These are phyloP conservation scores for Fomitopsis schrenkii DNA, from an alignment of 1,284 basidiomycete genomes.

Conservation along the genomic window DNA sequence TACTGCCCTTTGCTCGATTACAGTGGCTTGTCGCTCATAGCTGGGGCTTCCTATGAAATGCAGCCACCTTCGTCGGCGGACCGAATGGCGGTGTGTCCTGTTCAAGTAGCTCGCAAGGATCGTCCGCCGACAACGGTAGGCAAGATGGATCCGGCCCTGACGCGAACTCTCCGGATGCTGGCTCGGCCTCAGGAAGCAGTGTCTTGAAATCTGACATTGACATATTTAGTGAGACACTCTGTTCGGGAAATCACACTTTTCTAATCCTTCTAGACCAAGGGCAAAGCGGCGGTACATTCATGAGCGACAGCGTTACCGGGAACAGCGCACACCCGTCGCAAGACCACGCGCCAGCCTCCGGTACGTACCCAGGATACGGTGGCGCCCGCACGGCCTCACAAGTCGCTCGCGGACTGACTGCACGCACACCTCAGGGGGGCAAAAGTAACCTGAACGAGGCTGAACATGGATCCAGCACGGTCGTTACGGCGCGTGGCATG, in stretches of 20 bases:
- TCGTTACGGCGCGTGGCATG: neutral
- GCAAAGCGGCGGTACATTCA: neutral
- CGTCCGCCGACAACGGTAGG: constrained; percentile 3
- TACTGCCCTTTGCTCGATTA: neutral
- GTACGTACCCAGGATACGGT: neutral
- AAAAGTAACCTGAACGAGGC: neutral
- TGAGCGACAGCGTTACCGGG: neutral
- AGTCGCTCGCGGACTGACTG: neutral
- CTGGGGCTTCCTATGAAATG: neutral
- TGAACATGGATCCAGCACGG: neutral
- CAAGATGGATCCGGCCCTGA: constrained; percentile 2
- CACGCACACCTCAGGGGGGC: neutral
- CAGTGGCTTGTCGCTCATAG: neutral
- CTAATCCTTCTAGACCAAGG: neutral
- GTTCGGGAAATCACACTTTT: neutral
- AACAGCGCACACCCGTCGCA: neutral
- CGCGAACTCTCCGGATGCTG: constrained; percentile 5
- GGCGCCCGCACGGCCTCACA: neutral
- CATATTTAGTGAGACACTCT: neutral
- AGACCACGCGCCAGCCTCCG: neutral
- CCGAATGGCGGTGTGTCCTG: constrained; percentile 12
- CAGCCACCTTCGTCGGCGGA: neutral
- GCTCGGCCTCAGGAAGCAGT: constrained; percentile 2
- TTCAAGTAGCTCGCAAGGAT: constrained; percentile 5
- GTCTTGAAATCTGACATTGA: neutral